Evolutionary conservation across 164 flowering plant species (phyloP).

Genomic region (Piper longum): DNA sequence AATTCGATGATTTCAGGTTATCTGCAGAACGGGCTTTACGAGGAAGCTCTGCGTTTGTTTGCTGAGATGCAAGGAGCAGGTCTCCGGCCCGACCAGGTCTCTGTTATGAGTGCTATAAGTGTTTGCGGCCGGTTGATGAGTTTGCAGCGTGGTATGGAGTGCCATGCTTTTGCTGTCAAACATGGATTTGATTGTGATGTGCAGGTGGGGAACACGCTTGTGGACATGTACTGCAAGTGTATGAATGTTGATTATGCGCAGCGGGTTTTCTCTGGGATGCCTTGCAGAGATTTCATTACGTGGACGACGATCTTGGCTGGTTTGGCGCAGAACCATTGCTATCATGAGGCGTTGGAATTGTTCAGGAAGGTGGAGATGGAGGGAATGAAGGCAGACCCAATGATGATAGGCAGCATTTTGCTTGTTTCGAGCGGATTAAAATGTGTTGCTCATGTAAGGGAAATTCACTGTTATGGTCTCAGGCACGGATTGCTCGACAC

Average conservation of each 20-base stretch:
- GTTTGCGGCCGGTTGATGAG: slow-evolving; percentile 50
- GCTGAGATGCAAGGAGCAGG: slow-evolving; percentile 29
- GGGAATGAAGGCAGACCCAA: slow-evolving; percentile 33
- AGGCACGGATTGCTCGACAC: slow-evolving; percentile 43
- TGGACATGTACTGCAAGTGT: slow-evolving; percentile 80
- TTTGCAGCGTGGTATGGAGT: slow-evolving; percentile 49
- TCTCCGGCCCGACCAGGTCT: slow-evolving; percentile 42
- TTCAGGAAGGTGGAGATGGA: slow-evolving; percentile 29
- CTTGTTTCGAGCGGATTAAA: slow-evolving; percentile 44
- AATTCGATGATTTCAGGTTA: slow-evolving; percentile 68
- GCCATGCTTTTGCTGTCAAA: slow-evolving; percentile 63
- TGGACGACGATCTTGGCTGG: slow-evolving; percentile 71
- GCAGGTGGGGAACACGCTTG: slow-evolving; percentile 59
- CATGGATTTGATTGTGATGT: slow-evolving; percentile 36
- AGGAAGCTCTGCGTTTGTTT: slow-evolving; percentile 43
- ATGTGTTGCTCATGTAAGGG: slow-evolving; percentile 25
- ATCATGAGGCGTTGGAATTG: slow-evolving; percentile 32
- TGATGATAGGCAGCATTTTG: slow-evolving; percentile 67
- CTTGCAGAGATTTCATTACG: slow-evolving; percentile 42
- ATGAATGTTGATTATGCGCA: slow-evolving; percentile 28
- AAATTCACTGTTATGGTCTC: slow-evolving; percentile 43
- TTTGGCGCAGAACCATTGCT: slow-evolving; percentile 38
- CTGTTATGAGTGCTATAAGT: slow-evolving; percentile 32
- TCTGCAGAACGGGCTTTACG: slow-evolving; percentile 47
- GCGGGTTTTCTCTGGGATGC: slow-evolving; percentile 34